Conservation (phyloP, 2,329 filamentous ascomycete species). For the Colletotrichum sidae region DNA sequence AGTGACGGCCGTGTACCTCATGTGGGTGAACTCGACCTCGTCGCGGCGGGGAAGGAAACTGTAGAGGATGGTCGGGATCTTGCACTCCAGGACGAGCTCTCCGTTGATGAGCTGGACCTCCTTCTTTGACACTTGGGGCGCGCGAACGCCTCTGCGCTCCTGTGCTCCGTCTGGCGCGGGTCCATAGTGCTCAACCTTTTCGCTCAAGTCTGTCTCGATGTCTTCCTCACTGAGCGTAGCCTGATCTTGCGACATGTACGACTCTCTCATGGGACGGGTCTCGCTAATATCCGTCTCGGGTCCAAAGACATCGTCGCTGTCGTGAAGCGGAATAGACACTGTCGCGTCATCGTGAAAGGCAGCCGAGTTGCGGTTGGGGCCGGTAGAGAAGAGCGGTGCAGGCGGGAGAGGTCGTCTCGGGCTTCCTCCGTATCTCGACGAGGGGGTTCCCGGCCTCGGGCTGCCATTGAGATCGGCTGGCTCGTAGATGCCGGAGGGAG, state of each 20-base stretch:
- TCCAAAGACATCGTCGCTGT: constrained; percentile 81
- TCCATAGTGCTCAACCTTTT: constrained; percentile 84
- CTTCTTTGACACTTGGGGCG: constrained; percentile 90
- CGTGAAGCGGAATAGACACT: constrained; percentile 76
- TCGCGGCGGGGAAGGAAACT: constrained; percentile 94
- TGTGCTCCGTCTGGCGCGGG: constrained; percentile 90
- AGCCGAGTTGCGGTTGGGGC: constrained; percentile 57
- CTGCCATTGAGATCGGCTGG: constrained; percentile 89
- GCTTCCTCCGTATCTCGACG: constrained; percentile 88
- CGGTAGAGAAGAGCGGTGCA: constrained; percentile 82
- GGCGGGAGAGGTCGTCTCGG: constrained; percentile 88
- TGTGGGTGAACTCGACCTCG: constrained; percentile 96
- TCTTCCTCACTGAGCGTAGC: constrained; percentile 64
- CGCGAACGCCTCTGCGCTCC: constrained; percentile 85
- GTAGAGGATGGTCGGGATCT: constrained; percentile 98
- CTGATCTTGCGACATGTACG: constrained; percentile 67
- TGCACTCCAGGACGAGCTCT: constrained; percentile 97
- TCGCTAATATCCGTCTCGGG: constrained; percentile 67
- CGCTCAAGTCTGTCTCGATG: constrained; percentile 49
- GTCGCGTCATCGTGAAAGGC: constrained; percentile 75
- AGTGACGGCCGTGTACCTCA: constrained; percentile 98
- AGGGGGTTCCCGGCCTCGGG: constrained; percentile 90
- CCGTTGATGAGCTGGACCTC: constrained; percentile 97
- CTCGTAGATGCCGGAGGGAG: constrained; percentile 82
- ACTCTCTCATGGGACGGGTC: constrained; percentile 63